Conservation (phyloP, 192 early-diverging fungal genomes). For the Podila epicladia region DNA sequence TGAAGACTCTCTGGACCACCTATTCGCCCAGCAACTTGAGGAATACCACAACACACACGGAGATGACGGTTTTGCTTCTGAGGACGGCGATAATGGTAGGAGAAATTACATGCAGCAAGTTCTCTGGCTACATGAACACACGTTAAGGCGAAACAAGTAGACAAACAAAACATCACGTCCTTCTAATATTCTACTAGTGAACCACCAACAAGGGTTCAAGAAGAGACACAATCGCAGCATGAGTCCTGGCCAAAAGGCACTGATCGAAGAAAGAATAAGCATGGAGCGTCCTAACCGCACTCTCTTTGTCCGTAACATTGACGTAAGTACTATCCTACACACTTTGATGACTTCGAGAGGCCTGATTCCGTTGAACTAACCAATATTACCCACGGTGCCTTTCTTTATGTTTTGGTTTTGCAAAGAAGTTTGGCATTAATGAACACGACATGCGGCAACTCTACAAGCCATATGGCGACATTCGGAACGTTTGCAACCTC, state of each 20-base stretch:
- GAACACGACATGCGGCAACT: background rate
- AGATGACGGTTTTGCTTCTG: background rate
- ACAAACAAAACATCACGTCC: too few species aligned
- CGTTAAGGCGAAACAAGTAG: too few species aligned
- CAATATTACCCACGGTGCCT: background rate
- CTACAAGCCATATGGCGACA: constrained; percentile 54
- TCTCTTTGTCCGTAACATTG: constrained; percentile 2
- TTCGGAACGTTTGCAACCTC: constrained; percentile 60
- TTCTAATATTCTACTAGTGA: too few species aligned
- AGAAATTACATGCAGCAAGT: background rate
- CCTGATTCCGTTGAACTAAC: too few species aligned
- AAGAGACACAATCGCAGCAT: background rate
- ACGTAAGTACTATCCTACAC: background rate
- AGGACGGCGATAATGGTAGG: background rate
- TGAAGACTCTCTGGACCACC: too few species aligned
- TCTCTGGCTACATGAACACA: too few species aligned
- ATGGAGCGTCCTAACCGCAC: constrained; percentile 3
- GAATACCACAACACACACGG: background rate
- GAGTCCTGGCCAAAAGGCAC: background rate
- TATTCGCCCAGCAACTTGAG: background rate
- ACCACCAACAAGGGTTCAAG: background rate
- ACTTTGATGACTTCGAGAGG: background rate
- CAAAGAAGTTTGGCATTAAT: background rate
- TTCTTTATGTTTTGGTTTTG: background rate
- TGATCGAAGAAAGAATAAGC: background rate